A percentile compares a stretch with the other conserved stretches of the same genome.
phyloP scores from a whole-genome alignment of 352 stramenopile species.

The Phytophthora melonis region DNA sequence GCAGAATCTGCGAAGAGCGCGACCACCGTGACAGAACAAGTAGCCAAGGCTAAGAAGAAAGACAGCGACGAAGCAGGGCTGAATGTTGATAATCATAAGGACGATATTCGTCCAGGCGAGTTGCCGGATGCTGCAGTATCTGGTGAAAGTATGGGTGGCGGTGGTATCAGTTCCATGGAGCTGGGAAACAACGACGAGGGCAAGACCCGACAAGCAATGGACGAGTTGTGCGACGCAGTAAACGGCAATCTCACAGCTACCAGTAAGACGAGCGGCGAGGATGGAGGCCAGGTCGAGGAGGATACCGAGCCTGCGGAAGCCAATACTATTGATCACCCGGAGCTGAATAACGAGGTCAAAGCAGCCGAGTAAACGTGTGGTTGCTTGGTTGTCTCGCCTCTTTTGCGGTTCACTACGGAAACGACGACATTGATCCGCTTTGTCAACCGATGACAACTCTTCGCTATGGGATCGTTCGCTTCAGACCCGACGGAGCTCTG shows the following conservation, averaged over 20 bases:
- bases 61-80: background rate
- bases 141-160: background rate
- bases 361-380: background rate
- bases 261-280: background rate
- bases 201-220: background rate
- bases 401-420: no score
- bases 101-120: background rate
- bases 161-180: background rate
- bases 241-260: background rate
- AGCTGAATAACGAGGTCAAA: slow-evolving; percentile 3
- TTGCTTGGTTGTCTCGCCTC: no score
- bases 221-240: background rate
- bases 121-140: background rate
- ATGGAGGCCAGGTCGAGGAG: background rate
- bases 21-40: background rate
- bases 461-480: no score
- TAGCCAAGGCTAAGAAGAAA: background rate
- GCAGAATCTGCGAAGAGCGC: background rate
- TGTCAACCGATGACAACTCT: no score
- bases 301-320: background rate
- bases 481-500: no score
- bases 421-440: no score
- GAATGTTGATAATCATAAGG: background rate
- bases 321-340: background rate
- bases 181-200: background rate